These are phyloP conservation scores for Cucurbita argyrosperma DNA, from an alignment of 306 rosid genomes.

Conservation along the genomic window DNA sequence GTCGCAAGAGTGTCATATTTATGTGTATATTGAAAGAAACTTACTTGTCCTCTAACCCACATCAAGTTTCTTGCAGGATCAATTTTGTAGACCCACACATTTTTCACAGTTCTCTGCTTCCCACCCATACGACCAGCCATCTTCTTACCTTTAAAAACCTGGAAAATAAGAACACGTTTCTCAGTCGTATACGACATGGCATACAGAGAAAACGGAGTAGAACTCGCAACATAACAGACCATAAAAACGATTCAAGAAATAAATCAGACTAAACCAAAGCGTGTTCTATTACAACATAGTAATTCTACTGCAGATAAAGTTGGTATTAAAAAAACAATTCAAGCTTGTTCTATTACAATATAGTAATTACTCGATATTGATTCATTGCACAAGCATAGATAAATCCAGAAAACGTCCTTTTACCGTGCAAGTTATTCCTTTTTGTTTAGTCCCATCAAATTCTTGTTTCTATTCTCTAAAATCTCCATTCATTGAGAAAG, in stretches of 20 bases:
- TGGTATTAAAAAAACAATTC: not conserved
- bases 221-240: not conserved
- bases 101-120: constrained; percentile 75
- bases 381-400: not conserved
- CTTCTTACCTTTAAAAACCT: constrained; percentile 72
- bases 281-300: not conserved
- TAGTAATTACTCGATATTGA: not conserved
- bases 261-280: not conserved
- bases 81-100: constrained; percentile 87
- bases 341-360: not conserved
- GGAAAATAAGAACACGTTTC: constrained; percentile 10
- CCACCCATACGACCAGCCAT: constrained; percentile 99
- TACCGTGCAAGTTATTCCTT: not conserved
- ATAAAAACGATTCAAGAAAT: not conserved
- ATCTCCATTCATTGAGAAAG: not conserved
- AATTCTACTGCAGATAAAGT: not conserved
- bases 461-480: not conserved
- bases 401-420: not conserved
- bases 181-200: not conserved
- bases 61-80: constrained; percentile 87
- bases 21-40: not conserved
- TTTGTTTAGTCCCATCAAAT: not conserved
- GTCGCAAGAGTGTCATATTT: not conserved
- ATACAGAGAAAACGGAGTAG: not conserved
- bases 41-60: constrained; percentile 95